phyloP scores from a whole-genome alignment of 1,284 basidiomycete genomes.

The Cryptococcus jaspeensis region DNA sequence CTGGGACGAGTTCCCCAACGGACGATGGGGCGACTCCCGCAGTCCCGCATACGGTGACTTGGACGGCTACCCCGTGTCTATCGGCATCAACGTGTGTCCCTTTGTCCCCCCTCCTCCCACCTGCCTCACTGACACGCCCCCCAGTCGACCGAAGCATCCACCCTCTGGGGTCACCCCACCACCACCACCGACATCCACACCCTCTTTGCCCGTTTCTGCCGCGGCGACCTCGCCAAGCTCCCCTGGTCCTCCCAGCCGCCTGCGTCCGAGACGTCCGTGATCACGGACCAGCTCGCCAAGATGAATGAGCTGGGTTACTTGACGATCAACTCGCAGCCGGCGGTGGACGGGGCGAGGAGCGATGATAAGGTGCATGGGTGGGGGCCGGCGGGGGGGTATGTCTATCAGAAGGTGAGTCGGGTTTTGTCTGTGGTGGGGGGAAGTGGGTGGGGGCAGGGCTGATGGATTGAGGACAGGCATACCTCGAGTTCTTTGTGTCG shows the following conservation, averaged over 20 bases:
- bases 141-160: conserved; percentile 62
- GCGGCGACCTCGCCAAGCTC: conserved; percentile 66
- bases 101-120: neutral
- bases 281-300: conserved; percentile 72
- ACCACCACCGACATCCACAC: conserved; percentile 58
- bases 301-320: conserved; percentile 90
- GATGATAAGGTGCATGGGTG: conserved; percentile 87
- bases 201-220: conserved; percentile 81
- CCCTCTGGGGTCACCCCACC: conserved; percentile 83
- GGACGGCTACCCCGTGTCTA: conserved; percentile 86
- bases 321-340: conserved; percentile 98
- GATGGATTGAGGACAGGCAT: conserved; percentile 62
- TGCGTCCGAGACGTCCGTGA: conserved; percentile 79
- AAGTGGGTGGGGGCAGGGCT: neutral
- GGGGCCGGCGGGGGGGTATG: conserved; percentile 85
- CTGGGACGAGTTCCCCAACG: conserved; percentile 99
- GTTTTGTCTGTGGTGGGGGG: neutral
- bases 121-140: neutral
- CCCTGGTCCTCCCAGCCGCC: conserved; percentile 95
- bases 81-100: conserved; percentile 70
- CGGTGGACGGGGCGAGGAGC: conserved; percentile 87
- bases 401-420: conserved; percentile 87
- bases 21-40: conserved; percentile 94
- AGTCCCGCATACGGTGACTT: conserved; percentile 97
- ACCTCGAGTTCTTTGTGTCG: conserved; percentile 92